Evolutionary conservation across 495 filamentous ascomycete genomes (phyloP), one percentile per base, ranked within the genome.

Genomic region (Trichocladium uniseriatum): DNA sequence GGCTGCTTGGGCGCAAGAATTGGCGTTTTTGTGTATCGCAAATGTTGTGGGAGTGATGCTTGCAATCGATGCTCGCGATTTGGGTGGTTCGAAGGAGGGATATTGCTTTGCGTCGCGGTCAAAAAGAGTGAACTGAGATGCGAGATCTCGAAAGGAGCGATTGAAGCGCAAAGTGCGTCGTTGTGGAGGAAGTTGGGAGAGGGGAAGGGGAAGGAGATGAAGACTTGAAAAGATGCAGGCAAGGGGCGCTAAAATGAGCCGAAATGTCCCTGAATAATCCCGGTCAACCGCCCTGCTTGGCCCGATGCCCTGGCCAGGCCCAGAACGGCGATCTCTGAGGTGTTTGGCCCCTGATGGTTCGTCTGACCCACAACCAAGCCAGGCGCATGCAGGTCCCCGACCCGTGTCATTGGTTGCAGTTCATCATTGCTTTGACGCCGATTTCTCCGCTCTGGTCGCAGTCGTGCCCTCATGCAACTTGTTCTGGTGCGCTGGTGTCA

Each of bases 61-160:
- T 38, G 51, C 43, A 52, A 52, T 58, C 49, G 48, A 53, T 55
- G 56, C 49, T 45, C 44, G 59, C 45, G 44, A 51, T 49, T 29
- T 10, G 10, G 27, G 10, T 10, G 27, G n/a, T 29, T 29, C 27
- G 27, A 29, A 29, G 5, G 27, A 29, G 10, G 27, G 27, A n/a
- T 29, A 29, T 29, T 29, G 51, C 53, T 56, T 48, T 47, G 53
- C 41, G 42, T 43, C 45, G 49, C 24, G 29, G 34, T 51, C 28
- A 19, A 54, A 63, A 65, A 18, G 63, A 63, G 55, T 52, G 61
- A 51, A 55, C 45, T 47, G 63, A 66, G 63, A 66, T 60, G 49
- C 53, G 44, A 57, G 56, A 66, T 62, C 63, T 64, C 61, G 31
- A 54, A 64, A 62, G 37, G 63, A 64, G 51, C 51, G 63, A 56